Evolutionary conservation across 495 filamentous ascomycete genomes (phyloP).

Genomic region (Penicillium ucsense): DNA sequence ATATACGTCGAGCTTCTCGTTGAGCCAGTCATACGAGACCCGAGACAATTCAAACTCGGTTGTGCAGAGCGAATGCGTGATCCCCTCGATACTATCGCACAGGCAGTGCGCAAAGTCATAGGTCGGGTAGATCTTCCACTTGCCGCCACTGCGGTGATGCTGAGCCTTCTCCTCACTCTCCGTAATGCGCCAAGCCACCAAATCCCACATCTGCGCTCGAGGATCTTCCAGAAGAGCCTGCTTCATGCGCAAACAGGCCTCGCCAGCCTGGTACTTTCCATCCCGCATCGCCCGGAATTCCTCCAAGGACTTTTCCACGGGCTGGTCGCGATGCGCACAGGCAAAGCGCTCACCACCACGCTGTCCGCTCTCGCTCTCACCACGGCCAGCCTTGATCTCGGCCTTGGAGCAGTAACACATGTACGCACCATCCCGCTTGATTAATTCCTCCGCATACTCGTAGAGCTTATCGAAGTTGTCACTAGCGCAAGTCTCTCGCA

Average conservation of each 20-base stretch:
- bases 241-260: conserved; percentile 89
- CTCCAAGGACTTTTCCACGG: conserved; percentile 62
- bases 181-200: conserved; percentile 72
- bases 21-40: conserved; percentile 82
- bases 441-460: conserved; percentile 78
- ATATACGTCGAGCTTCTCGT: conserved; percentile 62
- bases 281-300: conserved; percentile 88
- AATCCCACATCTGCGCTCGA: conserved; percentile 60
- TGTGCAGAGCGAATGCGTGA: conserved; percentile 84
- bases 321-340: conserved; percentile 67
- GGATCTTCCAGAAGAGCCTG: conserved; percentile 43
- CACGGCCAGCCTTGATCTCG: conserved; percentile 77
- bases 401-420: conserved; percentile 64
- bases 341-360: conserved; percentile 64
- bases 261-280: conserved; percentile 79
- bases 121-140: conserved; percentile 82
- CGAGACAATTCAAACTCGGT: conserved; percentile 71
- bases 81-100: conserved; percentile 80
- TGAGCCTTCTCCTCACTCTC: conserved; percentile 21
- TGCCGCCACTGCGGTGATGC: conserved; percentile 64
- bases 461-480: conserved; percentile 87
- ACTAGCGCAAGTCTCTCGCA: conserved; percentile 65
- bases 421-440: conserved; percentile 62
- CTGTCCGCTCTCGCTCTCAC: conserved; percentile 56
- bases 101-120: conserved; percentile 89